Percentiles rank a stretch among this genome's conserved stretches.
phyloP scores from a whole-genome alignment of 2,329 filamentous ascomycete genomes.

The Lecanicillium sp. region DNA sequence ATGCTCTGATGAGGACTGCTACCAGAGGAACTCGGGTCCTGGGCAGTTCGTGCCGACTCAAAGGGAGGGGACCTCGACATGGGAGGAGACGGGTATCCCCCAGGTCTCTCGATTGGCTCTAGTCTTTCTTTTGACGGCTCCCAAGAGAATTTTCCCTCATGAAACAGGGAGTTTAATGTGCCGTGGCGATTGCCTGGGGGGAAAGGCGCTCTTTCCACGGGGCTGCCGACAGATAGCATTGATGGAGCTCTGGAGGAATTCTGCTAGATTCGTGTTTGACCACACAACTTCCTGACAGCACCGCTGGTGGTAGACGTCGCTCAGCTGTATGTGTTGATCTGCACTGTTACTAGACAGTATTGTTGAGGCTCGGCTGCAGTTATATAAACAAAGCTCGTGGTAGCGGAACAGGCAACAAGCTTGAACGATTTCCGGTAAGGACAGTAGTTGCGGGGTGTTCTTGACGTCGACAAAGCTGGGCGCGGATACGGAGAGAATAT shows the following conservation, averaged over 20 bases:
- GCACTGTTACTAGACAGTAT: neutral
- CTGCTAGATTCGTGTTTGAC: neutral
- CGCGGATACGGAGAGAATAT: no score
- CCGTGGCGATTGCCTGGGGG: constrained; percentile 24
- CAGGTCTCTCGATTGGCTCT: constrained; percentile 50
- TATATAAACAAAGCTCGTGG: neutral
- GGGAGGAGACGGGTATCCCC: constrained; percentile 66
- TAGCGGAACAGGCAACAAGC: no score
- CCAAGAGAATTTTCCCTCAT: constrained; percentile 39
- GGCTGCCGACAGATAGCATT: constrained; percentile 13
- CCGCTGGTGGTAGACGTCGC: neutral
- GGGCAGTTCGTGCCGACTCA: constrained; percentile 36
- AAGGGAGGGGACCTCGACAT: constrained; percentile 64
- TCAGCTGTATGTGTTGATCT: neutral
- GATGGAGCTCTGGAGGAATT: neutral
- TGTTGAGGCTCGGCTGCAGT: neutral
- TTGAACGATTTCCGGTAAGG: no score
- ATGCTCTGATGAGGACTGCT: constrained; percentile 38
- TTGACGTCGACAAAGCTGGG: no score
- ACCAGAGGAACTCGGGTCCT: constrained; percentile 4
- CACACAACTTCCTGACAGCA: neutral
- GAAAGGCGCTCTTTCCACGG: constrained; percentile 14
- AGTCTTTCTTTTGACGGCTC: constrained; percentile 45
- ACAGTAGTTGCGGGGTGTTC: no score
- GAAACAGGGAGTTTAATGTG: constrained; percentile 47